Evolutionary conservation across 73 alveolate species (phyloP), one percentile per base, ranked within the genome.

Genomic region (Stentor roeselii): DNA sequence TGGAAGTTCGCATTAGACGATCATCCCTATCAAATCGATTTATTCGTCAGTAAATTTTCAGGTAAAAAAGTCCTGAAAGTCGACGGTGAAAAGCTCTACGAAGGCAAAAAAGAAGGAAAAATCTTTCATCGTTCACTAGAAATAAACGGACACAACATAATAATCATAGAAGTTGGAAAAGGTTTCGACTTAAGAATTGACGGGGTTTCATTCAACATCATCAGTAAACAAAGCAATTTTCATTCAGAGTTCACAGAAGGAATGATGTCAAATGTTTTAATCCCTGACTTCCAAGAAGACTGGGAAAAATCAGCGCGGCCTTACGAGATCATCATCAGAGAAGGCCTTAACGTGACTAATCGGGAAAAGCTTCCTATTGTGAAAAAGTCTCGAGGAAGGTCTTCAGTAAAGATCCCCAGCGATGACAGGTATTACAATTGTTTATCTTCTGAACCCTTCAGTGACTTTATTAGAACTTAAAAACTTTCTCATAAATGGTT

Each of bases 61-160:
- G 96, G 96, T 27, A 93, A 93, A 90, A 91, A 91, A 87, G 91
- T 87, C 84, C 85, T 93, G n/a, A 82, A 90, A 35, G 84, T 88
- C 39, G 92, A 93, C 80, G 96, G 96, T 3, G 60, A 86, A 67
- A 78, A 21, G 27, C 15, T 21, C 15, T 58, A 21, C 27, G 74
- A 58, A 21, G 74, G 74, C 35, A 58, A 58, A 58, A 58, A 58
- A 58, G 15, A n/a, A 0, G 74, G 74, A 31, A 21, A n/a, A 0
- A n/a, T 58, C 35, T 58, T 58, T 58, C 15, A 31, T 31, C 27
- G 15, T 58, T 31, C 74, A n/a, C 27, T 58, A 21, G 35, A 58
- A 21, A 58, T 58, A 21, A 31, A 31, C 27, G 27, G 74, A n/a
- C 74, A 58, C 74, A 21, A 21, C 35, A 31, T 58, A n/a, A 58